phyloP scores from a whole-genome alignment of 2,329 filamentous ascomycete genomes.

The Claviceps monticola region DNA sequence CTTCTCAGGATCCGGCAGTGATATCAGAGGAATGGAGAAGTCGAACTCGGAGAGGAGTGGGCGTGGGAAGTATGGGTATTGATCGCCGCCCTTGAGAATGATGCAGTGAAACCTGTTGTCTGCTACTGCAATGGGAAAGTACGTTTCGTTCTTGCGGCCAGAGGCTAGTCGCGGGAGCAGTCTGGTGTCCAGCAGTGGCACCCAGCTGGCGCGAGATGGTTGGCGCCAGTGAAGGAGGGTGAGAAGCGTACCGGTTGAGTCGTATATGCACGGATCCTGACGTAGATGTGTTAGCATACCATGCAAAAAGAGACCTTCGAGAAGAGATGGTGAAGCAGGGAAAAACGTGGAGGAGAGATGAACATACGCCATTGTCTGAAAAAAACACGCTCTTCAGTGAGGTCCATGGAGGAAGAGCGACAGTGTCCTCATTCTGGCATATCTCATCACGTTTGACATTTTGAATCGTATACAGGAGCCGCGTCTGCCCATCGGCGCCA shows the following conservation, averaged over 20 bases:
- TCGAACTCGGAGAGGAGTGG: slow-evolving; percentile 87
- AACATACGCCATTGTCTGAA: slow-evolving; percentile 67
- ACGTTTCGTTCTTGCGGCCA: slow-evolving; percentile 76
- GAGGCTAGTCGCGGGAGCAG: slow-evolving; percentile 67
- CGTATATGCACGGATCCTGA: slow-evolving; percentile 90
- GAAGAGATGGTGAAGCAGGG: background rate
- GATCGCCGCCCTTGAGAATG: slow-evolving; percentile 90
- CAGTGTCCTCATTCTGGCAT: slow-evolving; percentile 86
- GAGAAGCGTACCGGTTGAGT: slow-evolving; percentile 77
- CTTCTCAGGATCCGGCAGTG: slow-evolving; percentile 26
- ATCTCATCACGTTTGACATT: slow-evolving; percentile 88
- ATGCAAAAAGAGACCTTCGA: background rate
- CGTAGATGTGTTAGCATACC: background rate
- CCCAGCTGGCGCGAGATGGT: slow-evolving; percentile 75
- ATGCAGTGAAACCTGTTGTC: slow-evolving; percentile 94
- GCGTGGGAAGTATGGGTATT: slow-evolving; percentile 83
- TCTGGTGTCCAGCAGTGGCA: slow-evolving; percentile 82
- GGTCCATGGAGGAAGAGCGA: slow-evolving; percentile 64
- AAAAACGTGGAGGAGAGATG: too few relatives aligned
- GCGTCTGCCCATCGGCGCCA: slow-evolving; percentile 60
- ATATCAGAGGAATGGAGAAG: slow-evolving; percentile 69
- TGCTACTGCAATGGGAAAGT: slow-evolving; percentile 92
- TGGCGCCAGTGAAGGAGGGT: slow-evolving; percentile 84
- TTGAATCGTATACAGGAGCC: slow-evolving; percentile 80
- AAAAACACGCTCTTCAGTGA: slow-evolving; percentile 79